Base-by-base conservation (phyloP, 192 early-diverging fungal species). In the Umbelopsis vinacea region DNA sequence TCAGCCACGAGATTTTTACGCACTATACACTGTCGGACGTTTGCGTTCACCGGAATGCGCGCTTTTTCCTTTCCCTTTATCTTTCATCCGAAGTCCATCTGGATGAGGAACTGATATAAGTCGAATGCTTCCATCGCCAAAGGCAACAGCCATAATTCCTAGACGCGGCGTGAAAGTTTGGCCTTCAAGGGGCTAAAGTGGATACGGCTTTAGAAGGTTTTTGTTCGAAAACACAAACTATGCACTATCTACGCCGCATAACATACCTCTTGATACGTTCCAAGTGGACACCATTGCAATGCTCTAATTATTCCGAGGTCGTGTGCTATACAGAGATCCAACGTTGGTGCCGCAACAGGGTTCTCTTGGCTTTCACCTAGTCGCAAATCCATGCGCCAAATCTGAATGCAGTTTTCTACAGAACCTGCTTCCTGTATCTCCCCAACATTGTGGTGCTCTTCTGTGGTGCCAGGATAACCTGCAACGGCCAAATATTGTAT, bases 271-370 rank as follows among this genome's bases (percentile, higher is more conserved):
- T 84, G 78, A 68, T 82, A 74, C 6, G 78, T 68, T 6, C 83
- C 83, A 50, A 82, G 82, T 26, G 81, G 81, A 66, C 81, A 82
- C 83, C 83, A 84, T 48, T 75, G 70, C 46, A 82, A 45, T 35
- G 79, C 75, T 43, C 60, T 67, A 7, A 72, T 48, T 24, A 71
- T 52, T 1, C 83, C 83, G 67, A 26, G 75, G 35, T 79, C 75
- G 67, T 84, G 83, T 6, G 75, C 67, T n/a, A 84, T 69, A 66
- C 81, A 82, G 11, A 84, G 40, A 48, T 80, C 83, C 40, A 84
- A 60, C 14, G 47, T 52, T 17, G 81, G 78, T 14, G 26, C 69
- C 7, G 2, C 10, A 19, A 12, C 52, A 26, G 57, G 57, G 26
- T 37, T n/a, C 14, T 63, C 33, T 3, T 29, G 14, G 8, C 29